Evolutionary conservation across 345 rosid genomes (phyloP), one percentile per base, ranked within the genome.

Genomic region (Rhodamnia rubescens): DNA sequence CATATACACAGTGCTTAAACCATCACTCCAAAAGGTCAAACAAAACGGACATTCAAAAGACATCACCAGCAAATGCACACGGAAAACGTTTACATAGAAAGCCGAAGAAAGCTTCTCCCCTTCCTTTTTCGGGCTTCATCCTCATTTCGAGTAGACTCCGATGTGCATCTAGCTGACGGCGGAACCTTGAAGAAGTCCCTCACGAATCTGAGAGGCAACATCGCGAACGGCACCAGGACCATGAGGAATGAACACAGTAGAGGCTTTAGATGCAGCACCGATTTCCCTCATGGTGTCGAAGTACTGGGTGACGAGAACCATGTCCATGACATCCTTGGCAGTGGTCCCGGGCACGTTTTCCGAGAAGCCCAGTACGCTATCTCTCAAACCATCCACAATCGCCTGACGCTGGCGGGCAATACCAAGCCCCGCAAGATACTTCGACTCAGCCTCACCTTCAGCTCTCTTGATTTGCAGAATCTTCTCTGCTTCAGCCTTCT

Each of bases 401-500:
- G 89, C 89, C 36, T 87, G 87, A 56, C 87, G 87, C 87, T 87
- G 89, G 51, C 85, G 87, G 15, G 89, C 89, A 58, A 87, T 87
- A 83, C 87, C 89, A n/a, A 87, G 54, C 83, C 89, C 89, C 18
- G 87, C 32, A 20, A 87, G 89, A 20, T 85, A 87, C 81, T 87
- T 87, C 5, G 89, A 83, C 69, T 87, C 89, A 13, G 89, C 89
- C 42, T 87, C 89, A 29, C 89, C 87, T 83, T 87, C 87, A 36
- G 89, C 89, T 85, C 87, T 74, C 89, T 87, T 87, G 81, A 87
- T 87, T 81, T 87, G 87, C 36, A 85, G 61, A 81, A 83, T 87
- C 74, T 87, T 87, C 87, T 85, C 89, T 24, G 89, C 89, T 52
- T 87, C 89, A 53, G 89, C 89, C 84, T 87, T 87, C 81, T 85